Evolutionary conservation across 2,329 filamentous ascomycete genomes (phyloP).

Genomic region (Arthrobotrys sinensis): DNA sequence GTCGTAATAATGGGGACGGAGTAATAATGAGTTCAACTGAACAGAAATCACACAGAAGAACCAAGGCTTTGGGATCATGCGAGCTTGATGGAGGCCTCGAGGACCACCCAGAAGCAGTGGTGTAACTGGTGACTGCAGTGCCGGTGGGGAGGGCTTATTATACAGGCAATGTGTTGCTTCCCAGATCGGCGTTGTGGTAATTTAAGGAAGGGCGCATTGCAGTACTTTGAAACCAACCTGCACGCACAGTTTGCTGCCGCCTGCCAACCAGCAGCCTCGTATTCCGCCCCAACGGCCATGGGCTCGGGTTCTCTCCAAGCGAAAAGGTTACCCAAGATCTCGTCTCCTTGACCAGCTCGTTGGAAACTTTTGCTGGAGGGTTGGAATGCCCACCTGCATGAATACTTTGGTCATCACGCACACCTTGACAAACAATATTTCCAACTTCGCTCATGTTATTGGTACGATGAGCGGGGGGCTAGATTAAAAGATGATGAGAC

Average conservation of each 20-base stretch:
- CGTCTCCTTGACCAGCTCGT: conserved; percentile 45
- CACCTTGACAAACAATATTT: conserved; percentile 25
- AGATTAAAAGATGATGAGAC: conserved; percentile 4
- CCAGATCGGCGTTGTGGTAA: conserved; percentile 42
- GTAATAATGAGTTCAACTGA: not conserved
- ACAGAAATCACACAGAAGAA: conserved; percentile 22
- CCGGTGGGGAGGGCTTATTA: not conserved
- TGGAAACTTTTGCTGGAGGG: conserved; percentile 36
- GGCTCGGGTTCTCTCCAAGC: conserved; percentile 58
- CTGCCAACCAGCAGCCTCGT: conserved; percentile 41
- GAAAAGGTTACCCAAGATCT: conserved; percentile 52
- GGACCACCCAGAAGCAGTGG: not conserved
- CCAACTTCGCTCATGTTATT: conserved; percentile 1
- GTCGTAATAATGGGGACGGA: conserved; percentile 24
- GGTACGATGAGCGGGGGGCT: not conserved
- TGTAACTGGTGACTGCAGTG: not conserved
- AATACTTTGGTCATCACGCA: conserved; percentile 3
- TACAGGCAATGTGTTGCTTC: conserved; percentile 36
- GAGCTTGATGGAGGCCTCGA: not conserved
- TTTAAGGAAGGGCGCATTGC: conserved; percentile 58
- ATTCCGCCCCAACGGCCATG: conserved; percentile 56
- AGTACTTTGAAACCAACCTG: conserved; percentile 36
- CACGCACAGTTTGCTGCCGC: conserved; percentile 23
- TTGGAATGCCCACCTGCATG: conserved; percentile 19
- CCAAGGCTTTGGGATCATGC: conserved; percentile 48